Base-by-base conservation (phyloP, 225 moss, liverwort and hornwort genomes). In the Pleurozium schreberi region DNA sequence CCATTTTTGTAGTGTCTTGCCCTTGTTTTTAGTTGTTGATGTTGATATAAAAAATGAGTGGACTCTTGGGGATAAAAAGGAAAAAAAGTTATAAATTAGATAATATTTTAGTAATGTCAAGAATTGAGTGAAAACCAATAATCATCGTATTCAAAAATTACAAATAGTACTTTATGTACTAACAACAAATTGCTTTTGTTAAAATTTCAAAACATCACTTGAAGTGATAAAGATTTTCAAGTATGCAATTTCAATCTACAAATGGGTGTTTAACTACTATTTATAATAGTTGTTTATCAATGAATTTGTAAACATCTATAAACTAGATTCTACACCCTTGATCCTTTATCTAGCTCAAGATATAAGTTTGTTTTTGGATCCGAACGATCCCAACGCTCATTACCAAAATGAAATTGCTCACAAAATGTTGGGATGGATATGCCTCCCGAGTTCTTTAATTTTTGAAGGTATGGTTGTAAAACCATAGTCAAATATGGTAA, bases 101-200 rank as follows among this genome's bases (percentile, higher is more conserved):
- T n/a, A n/a, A n/a, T n/a, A n/a, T n/a, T n/a, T n/a, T n/a, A n/a
- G n/a, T n/a, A 70, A 43, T 43, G 43, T 27, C 43, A 70, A 70
- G 9, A 42, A 42, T 42, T 70, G 1, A 26, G 26, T 26, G 15
- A 70, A 70, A 70, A 70, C 3, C 5, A 14, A 42, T n/a, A n/a
- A n/a, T 15, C 26, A 26, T 0, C 0, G 15, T 42, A 27, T 42
- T 26, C 9, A 1, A 15, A 42, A 70, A 68, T 68, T 42, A 9
- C 1, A 26, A 42, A 42, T 8, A 70, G 14, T 1, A 42, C 26
- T 70, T 15, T 42, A 8, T 42, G 1, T 42, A 14, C 8, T 26
- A 42, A 42, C 26, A 0, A 9, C 0, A 42, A 26, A 26, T 42
- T 26, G 25, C 3, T 70, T 5, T 5, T 1, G 26, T 42, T 27